Evolutionary conservation across 306 rosid species (phyloP).

Genomic region (Castanea mollissima): DNA sequence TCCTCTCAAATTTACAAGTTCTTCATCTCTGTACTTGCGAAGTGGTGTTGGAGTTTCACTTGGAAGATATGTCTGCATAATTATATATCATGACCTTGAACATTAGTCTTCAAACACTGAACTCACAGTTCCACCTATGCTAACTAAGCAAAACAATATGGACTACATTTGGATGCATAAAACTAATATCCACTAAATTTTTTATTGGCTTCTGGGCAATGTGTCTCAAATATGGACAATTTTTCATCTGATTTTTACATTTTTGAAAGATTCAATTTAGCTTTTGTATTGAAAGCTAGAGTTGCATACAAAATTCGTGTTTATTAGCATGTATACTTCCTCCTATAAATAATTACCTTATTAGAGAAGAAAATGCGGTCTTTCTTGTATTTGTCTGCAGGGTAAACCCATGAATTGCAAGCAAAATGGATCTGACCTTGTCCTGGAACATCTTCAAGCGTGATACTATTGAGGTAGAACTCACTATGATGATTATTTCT

Average conservation of each 20-base stretch:
- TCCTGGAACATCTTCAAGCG: constrained; percentile 51
- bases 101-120: too few species aligned
- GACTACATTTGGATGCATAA: too few species aligned
- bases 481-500: constrained; percentile 46
- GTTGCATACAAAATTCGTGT: background rate
- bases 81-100: background rate
- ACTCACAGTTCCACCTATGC: too few species aligned
- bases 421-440: constrained; percentile 41
- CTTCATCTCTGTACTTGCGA: constrained; percentile 45
- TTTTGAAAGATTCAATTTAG: too few species aligned
- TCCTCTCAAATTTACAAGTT: constrained; percentile 60
- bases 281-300: too few species aligned
- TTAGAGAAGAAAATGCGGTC: constrained; percentile 64
- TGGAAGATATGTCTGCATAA: constrained; percentile 64
- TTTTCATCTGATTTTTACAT: too few species aligned
- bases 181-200: too few species aligned
- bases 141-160: too few species aligned
- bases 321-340: background rate
- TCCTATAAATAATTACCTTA: constrained; percentile 36
- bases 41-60: constrained; percentile 64
- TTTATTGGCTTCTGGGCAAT: too few species aligned
- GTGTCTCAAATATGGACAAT: too few species aligned
- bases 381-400: constrained; percentile 18
- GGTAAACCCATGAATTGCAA: constrained; percentile 77
- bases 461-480: constrained; percentile 58